These are phyloP conservation scores for Erythrophleum fordii DNA, from an alignment of 306 rosid genomes.

Conservation along the genomic window DNA sequence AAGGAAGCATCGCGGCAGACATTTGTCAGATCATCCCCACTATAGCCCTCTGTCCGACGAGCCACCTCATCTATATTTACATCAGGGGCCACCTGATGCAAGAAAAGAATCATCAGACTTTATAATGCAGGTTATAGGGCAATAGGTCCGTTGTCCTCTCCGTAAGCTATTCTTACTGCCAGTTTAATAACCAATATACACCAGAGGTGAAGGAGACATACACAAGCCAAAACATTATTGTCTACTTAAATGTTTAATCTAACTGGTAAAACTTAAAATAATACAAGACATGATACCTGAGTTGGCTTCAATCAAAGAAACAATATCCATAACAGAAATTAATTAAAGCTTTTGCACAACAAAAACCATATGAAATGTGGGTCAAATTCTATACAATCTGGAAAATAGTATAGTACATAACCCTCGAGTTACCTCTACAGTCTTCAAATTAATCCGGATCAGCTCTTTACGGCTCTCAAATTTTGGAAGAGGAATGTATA, in stretches of 20 bases:
- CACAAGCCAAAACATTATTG: slow-evolving; percentile 9
- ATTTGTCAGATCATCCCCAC: slow-evolving; percentile 98
- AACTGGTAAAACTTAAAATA: background rate
- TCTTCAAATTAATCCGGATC: slow-evolving; percentile 88
- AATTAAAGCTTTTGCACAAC: background rate
- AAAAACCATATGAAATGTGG: background rate
- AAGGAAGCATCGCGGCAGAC: slow-evolving; percentile 97
- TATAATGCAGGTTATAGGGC: background rate
- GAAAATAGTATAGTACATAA: background rate
- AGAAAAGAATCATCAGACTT: slow-evolving; percentile 16
- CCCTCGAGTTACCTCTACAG: slow-evolving; percentile 70
- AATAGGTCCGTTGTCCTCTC: background rate
- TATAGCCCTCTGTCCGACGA: slow-evolving; percentile 91
- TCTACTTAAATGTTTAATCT: background rate
- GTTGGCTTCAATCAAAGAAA: background rate
- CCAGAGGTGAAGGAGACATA: background rate
- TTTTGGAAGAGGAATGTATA: slow-evolving; percentile 95
- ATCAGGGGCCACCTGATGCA: slow-evolving; percentile 77
- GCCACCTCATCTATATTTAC: slow-evolving; percentile 92
- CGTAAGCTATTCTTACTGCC: background rate
- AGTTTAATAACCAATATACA: background rate
- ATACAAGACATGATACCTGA: background rate
- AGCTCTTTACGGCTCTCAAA: slow-evolving; percentile 96
- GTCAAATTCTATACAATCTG: background rate
- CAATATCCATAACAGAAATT: background rate